Evolutionary conservation across 1,284 basidiomycete genomes (phyloP), one percentile per base, ranked within the genome.

Genomic region (Bondarzewia mesenterica): DNA sequence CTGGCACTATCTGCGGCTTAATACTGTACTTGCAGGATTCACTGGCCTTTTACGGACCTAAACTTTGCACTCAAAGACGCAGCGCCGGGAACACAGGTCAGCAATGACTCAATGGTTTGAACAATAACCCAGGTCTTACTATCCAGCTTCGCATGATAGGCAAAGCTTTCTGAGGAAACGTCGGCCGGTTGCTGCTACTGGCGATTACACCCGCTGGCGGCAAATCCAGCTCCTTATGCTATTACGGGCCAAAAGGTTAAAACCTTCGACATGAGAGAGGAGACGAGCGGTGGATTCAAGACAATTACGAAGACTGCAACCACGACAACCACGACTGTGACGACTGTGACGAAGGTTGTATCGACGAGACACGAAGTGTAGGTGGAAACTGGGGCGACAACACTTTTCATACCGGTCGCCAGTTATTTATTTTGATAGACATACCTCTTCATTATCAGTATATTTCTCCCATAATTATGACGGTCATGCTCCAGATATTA

Each of bases 111-210:
- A 12, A 5, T 20, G 23, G 12, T 32, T 44, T 42, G 26, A 15
- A n/a, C 18, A n/a, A 3, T 1, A n/a, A 36, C 20, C 32, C 10
- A 23, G 32, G 14, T 21, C 26, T 44, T 22, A 16, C 22, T 43
- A 15, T 38, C 46, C n/a, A 16, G 4, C 14, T 18, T 15, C n/a
- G 16, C 18, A 50, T 14, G 50, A 61, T 42, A 49, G 23, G 22
- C 27, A 5, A 26, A 12, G 26, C 27, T 22, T 41, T n/a, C n/a
- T 22, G 12, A 35, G 10, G 20, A 37, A 40, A 8, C 25, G n/a
- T 32, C 29, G 39, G 38, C 18, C 7, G n/a, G 38, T 16, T 42
- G 22, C 46, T 29, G 32, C 20, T 42, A 42, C 47, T 49, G 47
- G 47, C 25, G 47, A 8, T 36, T 49, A 32, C 42, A 21, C 38